Evolutionary conservation across 208 protist genomes (phyloP), one percentile per base, ranked within the genome.

Genomic region (Trichomonas gallinae): DNA sequence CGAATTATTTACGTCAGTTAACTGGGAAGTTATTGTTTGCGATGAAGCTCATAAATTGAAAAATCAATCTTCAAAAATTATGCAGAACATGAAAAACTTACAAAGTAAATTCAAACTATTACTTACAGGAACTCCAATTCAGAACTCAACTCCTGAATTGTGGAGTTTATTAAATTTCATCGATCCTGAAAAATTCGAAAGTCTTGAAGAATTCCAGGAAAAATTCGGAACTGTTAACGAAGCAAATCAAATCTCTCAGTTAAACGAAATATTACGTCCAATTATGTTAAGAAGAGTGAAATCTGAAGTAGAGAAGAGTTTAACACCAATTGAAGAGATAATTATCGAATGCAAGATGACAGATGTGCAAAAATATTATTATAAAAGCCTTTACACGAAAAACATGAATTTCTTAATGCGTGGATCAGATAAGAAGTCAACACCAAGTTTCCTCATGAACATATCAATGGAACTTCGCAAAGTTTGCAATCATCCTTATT

Each of bases 401-500:
- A 98, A 98, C 42, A 17, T 45, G n/a, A 48, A 96, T 0, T 97
- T 98, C 51, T 96, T 97, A 21, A 11, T 97, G 36, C 21, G 58
- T 31, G 58, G 58, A 85, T 23, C 81, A 42, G 81, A 89, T 31
- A 89, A 83, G 36, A 88, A 31, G 6, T 6, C 49, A 21, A 15
- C 15, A 51, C 44, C 36, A 26, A 21, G 15, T 15, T 46, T 36
- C 34, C n/a, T 97, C 10, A 87, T 97, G n/a, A 97, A 97, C 51
- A 51, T 97, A 45, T n/a, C 97, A 23, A 97, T 97, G 96, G 96
- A 98, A 96, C 91, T 98, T 58, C 38, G 97, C 31, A 98, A 98
- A 97, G 98, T 98, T 48, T 98, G 98, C 96, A 99, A 99, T 97
- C 99, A 99, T 97, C 98, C 98, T 0, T 99, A 99, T 97, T 97